phyloP scores from a whole-genome alignment of 345 rosid genomes.

The Corymbia maculata region DNA sequence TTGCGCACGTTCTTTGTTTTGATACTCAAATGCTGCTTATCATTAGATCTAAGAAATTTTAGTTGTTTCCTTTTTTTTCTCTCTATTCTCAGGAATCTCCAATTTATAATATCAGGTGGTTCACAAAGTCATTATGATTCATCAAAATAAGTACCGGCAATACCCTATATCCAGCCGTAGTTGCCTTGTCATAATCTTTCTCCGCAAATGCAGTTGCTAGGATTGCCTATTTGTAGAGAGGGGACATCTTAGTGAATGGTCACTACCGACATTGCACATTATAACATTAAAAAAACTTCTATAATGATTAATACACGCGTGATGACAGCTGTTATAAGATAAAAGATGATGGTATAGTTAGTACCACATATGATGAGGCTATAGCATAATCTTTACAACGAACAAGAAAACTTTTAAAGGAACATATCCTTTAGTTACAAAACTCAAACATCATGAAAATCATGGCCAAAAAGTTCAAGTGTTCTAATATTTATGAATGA shows the following conservation, averaged over 20 bases:
- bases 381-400: neutral
- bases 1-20: neutral
- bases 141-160: constrained; percentile 35
- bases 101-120: neutral
- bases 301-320: neutral
- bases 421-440: neutral
- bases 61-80: neutral
- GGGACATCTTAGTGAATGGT: neutral
- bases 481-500: neutral
- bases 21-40: neutral
- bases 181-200: constrained; percentile 68
- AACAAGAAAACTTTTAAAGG: neutral
- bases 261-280: neutral
- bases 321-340: neutral
- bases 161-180: constrained; percentile 51
- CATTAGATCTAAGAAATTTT: neutral
- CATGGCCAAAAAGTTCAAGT: neutral
- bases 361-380: neutral
- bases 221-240: constrained; percentile 44
- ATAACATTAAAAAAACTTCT: neutral
- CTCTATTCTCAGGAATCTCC: neutral
- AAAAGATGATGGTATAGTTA: neutral
- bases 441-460: neutral
- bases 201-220: constrained; percentile 78
- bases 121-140: neutral